A percentile compares a stretch with the other conserved stretches of the same genome.
phyloP scores from a whole-genome alignment of 495 filamentous ascomycete genomes.

The Xylaria longipes region DNA sequence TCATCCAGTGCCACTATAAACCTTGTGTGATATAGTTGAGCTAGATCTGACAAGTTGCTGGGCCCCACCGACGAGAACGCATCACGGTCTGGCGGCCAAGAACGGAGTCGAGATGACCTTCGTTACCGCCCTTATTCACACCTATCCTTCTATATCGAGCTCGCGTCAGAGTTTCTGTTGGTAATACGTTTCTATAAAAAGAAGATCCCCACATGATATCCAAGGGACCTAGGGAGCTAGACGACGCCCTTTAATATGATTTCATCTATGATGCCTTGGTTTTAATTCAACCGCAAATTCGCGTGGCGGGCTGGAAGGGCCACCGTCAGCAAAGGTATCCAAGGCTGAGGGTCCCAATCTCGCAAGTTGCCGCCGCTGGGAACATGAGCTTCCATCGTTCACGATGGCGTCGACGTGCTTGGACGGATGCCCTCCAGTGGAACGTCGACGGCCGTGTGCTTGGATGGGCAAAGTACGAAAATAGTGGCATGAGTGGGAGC shows the following conservation, averaged over 20 bases:
- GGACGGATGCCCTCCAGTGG: background rate
- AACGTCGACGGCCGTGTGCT: slow-evolving; percentile 11
- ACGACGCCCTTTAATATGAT: slow-evolving; percentile 50
- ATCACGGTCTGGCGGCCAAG: background rate
- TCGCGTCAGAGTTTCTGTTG: slow-evolving; percentile 26
- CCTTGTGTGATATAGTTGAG: slow-evolving; percentile 12
- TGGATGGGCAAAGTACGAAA: slow-evolving; percentile 11
- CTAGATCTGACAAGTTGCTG: slow-evolving; percentile 8
- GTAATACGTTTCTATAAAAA: slow-evolving; percentile 52
- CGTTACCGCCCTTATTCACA: slow-evolving; percentile 18
- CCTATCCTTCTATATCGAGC: slow-evolving; percentile 11
- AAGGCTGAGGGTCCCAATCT: slow-evolving; percentile 34
- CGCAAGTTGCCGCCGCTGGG: slow-evolving; percentile 32
- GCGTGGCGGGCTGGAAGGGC: slow-evolving; percentile 40
- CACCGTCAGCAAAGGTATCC: slow-evolving; percentile 30
- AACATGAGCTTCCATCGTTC: slow-evolving; percentile 21
- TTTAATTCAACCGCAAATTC: slow-evolving; percentile 58
- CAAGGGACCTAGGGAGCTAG: slow-evolving; percentile 37
- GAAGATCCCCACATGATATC: slow-evolving; percentile 43
- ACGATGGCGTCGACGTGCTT: slow-evolving; percentile 32
- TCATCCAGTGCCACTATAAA: slow-evolving; percentile 25
- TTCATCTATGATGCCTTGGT: slow-evolving; percentile 52
- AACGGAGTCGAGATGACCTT: slow-evolving; percentile 6
- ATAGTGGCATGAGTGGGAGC: slow-evolving; percentile 1
- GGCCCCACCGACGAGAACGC: slow-evolving; percentile 23